Conservation (phyloP, 2,329 filamentous ascomycete species). For the Scedosporium apiospermum region DNA sequence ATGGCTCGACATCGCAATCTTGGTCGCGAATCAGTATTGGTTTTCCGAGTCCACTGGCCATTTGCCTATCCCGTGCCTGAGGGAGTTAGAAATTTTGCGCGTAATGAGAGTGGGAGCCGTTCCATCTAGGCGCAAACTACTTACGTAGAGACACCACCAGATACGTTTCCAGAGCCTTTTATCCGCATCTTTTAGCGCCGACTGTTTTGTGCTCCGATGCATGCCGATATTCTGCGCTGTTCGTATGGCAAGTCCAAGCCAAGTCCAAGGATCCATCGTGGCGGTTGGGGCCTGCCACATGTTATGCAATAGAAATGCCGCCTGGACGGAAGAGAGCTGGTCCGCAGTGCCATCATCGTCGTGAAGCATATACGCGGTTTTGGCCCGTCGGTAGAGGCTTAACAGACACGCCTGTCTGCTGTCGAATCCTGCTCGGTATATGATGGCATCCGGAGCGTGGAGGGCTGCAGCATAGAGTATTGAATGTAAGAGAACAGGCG, state of each 20-base stretch:
- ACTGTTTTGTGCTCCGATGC: not conserved
- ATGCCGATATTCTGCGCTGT: too few relatives aligned
- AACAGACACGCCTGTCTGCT: too few relatives aligned
- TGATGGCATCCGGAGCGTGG: not conserved
- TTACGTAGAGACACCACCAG: constrained; percentile 6
- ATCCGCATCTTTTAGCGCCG: not conserved
- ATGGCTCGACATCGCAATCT: constrained; percentile 5
- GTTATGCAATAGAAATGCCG: too few relatives aligned
- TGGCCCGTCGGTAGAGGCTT: too few relatives aligned
- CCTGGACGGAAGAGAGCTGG: too few relatives aligned
- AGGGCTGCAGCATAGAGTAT: constrained; percentile 2
- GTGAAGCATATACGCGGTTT: too few relatives aligned
- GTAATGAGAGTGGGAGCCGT: too few relatives aligned
- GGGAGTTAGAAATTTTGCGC: not conserved
- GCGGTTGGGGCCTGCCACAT: too few relatives aligned
- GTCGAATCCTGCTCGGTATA: too few relatives aligned
- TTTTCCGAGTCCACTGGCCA: constrained; percentile 5
- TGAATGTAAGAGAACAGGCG: not conserved
- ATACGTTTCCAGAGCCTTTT: constrained; percentile 3
- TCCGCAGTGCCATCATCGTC: too few relatives aligned
- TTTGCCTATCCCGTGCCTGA: constrained; percentile 2
- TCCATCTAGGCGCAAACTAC: not conserved
- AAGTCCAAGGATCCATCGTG: too few relatives aligned
- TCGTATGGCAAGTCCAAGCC: too few relatives aligned
- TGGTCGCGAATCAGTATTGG: constrained; percentile 2